phyloP scores from a whole-genome alignment of 2,329 filamentous ascomycete genomes.

The Calycina herbarum region DNA sequence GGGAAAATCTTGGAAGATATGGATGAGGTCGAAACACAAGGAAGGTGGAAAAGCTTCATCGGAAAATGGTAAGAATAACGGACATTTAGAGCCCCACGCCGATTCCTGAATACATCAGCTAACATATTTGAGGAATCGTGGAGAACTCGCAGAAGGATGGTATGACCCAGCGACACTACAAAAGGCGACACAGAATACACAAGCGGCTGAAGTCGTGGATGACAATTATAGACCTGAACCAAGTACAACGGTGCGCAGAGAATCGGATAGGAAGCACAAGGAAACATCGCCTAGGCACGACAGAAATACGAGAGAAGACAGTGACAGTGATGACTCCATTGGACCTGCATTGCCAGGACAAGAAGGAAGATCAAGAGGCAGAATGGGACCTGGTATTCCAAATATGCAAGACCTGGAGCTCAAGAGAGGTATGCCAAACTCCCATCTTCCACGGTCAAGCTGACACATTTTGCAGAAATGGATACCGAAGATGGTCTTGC shows the following conservation, averaged over 20 bases:
- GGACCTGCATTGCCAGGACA: constrained; percentile 49
- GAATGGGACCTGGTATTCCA: constrained; percentile 63
- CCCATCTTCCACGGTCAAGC: background rate
- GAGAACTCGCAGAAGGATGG: constrained; percentile 86
- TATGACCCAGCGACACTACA: constrained; percentile 71
- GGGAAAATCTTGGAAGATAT: constrained; percentile 67
- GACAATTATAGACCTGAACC: constrained; percentile 5
- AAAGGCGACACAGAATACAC: constrained; percentile 32
- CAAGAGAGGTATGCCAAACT: constrained; percentile 44
- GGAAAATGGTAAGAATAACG: constrained; percentile 69
- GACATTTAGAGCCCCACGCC: background rate
- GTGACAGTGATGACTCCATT: constrained; percentile 40
- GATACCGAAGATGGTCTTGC: constrained; percentile 49
- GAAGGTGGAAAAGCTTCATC: constrained; percentile 92
- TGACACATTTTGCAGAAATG: constrained; percentile 33
- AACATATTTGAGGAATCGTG: constrained; percentile 69
- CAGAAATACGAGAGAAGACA: constrained; percentile 17
- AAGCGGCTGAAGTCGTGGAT: constrained; percentile 14
- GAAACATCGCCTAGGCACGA: constrained; percentile 3
- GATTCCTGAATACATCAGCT: constrained; percentile 37
- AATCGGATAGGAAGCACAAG: background rate
- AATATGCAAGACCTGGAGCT: constrained; percentile 72
- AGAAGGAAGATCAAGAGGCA: constrained; percentile 31
- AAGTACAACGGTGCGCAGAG: constrained; percentile 11
- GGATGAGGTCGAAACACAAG: constrained; percentile 72